These are phyloP conservation scores for Populus trichocarpa DNA, from an alignment of 441 rosid genomes.

Conservation along the genomic window DNA sequence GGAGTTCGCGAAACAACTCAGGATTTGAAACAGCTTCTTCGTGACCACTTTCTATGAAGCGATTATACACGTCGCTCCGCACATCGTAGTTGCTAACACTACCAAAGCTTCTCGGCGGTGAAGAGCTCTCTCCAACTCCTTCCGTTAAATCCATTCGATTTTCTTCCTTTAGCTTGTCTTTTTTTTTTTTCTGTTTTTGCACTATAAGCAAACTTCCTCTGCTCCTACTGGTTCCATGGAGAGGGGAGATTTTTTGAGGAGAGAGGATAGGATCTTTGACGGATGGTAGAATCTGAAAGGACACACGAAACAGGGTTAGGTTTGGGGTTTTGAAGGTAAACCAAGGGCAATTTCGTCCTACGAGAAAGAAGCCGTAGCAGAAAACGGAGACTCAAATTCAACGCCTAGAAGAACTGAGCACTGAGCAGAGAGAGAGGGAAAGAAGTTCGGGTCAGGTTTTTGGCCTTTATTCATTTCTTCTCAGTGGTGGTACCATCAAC, in stretches of 20 bases:
- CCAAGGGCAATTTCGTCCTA: constrained; percentile 33
- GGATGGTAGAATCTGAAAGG: constrained; percentile 35
- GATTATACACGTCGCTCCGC: constrained; percentile 50
- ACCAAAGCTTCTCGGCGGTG: constrained; percentile 63
- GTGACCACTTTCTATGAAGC: constrained; percentile 49
- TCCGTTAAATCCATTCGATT: constrained; percentile 56
- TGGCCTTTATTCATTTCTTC: neutral
- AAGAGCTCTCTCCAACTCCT: constrained; percentile 78
- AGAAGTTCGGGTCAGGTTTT: neutral
- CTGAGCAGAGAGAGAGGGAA: neutral
- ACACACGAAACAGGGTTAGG: constrained; percentile 1
- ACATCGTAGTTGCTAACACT: constrained; percentile 44
- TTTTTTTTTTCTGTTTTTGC: neutral
- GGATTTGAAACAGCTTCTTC: constrained; percentile 48
- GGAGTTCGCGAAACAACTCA: constrained; percentile 43
- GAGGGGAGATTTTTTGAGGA: neutral
- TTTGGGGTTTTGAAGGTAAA: constrained; percentile 2
- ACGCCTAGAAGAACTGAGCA: neutral
- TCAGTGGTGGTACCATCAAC: no score
- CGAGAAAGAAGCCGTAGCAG: neutral
- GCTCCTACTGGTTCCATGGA: neutral
- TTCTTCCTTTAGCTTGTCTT: neutral
- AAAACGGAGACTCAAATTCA: neutral
- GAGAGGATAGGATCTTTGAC: constrained; percentile 46
- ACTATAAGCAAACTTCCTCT: neutral